Evolutionary conservation across 805 yeast genomes (phyloP).

Genomic region (Tetrapisispora fleetii): DNA sequence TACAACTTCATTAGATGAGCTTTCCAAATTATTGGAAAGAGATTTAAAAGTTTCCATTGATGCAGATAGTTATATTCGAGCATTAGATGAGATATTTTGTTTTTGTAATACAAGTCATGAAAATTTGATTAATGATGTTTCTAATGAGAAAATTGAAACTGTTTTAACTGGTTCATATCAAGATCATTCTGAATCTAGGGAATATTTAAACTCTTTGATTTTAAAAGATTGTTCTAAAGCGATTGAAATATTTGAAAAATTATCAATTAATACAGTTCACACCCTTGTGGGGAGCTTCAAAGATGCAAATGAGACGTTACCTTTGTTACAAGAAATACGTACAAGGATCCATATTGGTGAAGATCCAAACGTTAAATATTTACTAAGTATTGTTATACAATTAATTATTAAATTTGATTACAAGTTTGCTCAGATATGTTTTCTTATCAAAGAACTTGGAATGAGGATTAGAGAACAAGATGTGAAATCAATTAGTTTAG

Average conservation of each 20-base stretch:
- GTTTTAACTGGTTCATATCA: constrained; percentile 20
- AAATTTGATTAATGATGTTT: not conserved
- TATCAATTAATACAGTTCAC: constrained; percentile 13
- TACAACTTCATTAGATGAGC: not conserved
- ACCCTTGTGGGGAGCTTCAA: constrained; percentile 17
- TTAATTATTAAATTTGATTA: constrained; percentile 21
- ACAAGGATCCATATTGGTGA: constrained; percentile 14
- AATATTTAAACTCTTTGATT: constrained; percentile 9
- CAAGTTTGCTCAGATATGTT: constrained; percentile 15
- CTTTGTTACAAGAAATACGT: constrained; percentile 12
- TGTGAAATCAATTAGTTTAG: constrained; percentile 14
- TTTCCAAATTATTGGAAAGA: not conserved
- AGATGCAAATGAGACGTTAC: constrained; percentile 10
- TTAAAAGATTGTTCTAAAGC: constrained; percentile 10
- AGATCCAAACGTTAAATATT: constrained; percentile 11
- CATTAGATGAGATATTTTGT: constrained; percentile 6
- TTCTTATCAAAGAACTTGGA: constrained; percentile 19
- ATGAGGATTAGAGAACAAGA: constrained; percentile 13
- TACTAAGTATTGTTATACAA: constrained; percentile 19
- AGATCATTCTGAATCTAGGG: constrained; percentile 20
- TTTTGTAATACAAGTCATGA: not conserved
- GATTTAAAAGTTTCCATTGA: constrained; percentile 1
- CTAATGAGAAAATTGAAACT: constrained; percentile 12
- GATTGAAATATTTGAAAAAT: constrained; percentile 14
- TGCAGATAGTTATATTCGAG: constrained; percentile 4